Evolutionary conservation across 1,284 basidiomycete species (phyloP), one percentile per base, ranked within the genome.

Genomic region (Schizophyllum commune): DNA sequence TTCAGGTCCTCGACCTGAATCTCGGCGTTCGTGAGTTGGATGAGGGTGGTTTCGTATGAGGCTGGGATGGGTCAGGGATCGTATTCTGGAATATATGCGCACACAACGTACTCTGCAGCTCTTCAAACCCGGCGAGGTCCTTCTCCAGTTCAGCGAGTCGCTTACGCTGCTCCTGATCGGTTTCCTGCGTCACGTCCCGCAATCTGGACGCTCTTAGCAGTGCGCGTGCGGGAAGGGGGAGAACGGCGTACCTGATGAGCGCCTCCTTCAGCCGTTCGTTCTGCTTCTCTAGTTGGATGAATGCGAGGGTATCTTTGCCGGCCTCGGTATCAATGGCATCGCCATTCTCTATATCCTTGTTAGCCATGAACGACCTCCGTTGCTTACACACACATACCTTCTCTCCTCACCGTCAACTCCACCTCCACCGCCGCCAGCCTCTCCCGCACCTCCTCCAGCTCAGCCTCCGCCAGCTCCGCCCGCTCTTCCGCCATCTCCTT

Each of bases 401-500:
- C 73, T 72, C 86, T 87, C 63, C 96, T 65, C 11, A 92, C 87
- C 15, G 87, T 85, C 53, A 96, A 76, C 71, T 98, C 96, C 20
- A 97, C 84, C 70, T 97, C 88, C 52, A 92, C 69, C 60, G 91
- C 84, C n/a, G 91, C 91, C 32, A 92, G 67, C 66, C 81, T 83
- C 73, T 97, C 95, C 65, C 82, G 89, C 59, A 89, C 71, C 53
- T 87, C 86, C 64, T 91, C 91, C 32, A 95, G 68, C 67, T 96
- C 92, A 0, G 79, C 73, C 71, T 94, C 88, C 0, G 89, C 86
- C 0, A 85, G 73, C 71, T 98, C 96, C 0, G 92, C 88, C 66
- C 88, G 86, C 73, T 98, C 96, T 72, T 99, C 97, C 0, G 96
- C 96, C 59, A 99, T 89, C 73, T 99, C 97, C 72, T 95, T 94